Percentiles rank a stretch among this genome's conserved stretches.
These are phyloP conservation scores for Pleurotus tuoliensis DNA, from an alignment of 768 basidiomycete species.

Conservation along the genomic window DNA sequence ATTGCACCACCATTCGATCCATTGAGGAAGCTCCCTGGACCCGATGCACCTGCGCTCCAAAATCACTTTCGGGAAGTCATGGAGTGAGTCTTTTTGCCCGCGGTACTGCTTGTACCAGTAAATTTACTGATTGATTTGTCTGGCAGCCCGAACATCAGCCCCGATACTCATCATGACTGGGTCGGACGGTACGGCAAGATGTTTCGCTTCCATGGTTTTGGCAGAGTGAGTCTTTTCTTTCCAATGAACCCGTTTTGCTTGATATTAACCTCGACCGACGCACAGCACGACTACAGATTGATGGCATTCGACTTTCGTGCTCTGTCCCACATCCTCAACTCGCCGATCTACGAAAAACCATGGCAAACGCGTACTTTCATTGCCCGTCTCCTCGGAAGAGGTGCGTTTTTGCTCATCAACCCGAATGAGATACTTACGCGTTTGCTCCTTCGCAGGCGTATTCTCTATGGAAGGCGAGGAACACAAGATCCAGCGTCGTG, in stretches of 20 bases:
- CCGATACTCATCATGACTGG: conserved; percentile 40
- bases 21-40: conserved; percentile 43
- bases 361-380: conserved; percentile 51
- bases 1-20: conserved; percentile 46
- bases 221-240: conserved; percentile 30
- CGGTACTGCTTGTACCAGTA: background rate
- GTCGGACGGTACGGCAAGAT: conserved; percentile 42
- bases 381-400: conserved; percentile 45
- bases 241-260: background rate
- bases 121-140: background rate
- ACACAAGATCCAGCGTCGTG: conserved; percentile 41
- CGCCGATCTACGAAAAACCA: conserved; percentile 48
- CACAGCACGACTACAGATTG: conserved; percentile 49
- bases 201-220: conserved; percentile 53
- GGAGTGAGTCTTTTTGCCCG: conserved; percentile 32
- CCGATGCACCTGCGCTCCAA: conserved; percentile 34
- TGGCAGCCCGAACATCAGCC: conserved; percentile 38
- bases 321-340: conserved; percentile 44
- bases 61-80: conserved; percentile 42
- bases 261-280: background rate
- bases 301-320: conserved; percentile 50
- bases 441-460: conserved; percentile 29
- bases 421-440: background rate
- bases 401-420: conserved; percentile 18
- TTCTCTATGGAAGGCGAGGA: conserved; percentile 50